Base-by-base conservation (phyloP, 768 basidiomycete genomes). In the Leccinum barrowsii region DNA sequence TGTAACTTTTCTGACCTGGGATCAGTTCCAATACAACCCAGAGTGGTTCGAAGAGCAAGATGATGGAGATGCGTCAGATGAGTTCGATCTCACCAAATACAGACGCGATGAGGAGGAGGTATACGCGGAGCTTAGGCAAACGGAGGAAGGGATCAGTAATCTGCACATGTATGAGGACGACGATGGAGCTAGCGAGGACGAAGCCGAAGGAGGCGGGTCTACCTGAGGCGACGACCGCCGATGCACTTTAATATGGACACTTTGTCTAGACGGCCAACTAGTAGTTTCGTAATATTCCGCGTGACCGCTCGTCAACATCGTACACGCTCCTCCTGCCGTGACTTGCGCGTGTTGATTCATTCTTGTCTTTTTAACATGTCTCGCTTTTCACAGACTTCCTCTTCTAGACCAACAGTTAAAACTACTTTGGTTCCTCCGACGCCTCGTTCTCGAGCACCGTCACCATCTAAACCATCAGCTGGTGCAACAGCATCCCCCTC, bases 11-110 rank as follows among this genome's bases (percentile, higher is more conserved):
- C 51, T 58, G 50, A 59, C 52, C 51, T 34, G 55, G 60, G 19
- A 62, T 6, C 66, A 93, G 89, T 96, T 97, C 83, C 88, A 92
- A 76, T 96, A 92, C 84, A 94, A 95, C 74, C 90, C 93, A 17
- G 91, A 94, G 66, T 93, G 92, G 90, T 94, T 94, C 77, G 84
- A 87, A 63, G 93, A 93, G 66, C 82, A 87, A 52, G 84, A 82
- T 26, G 84, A 77, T 3, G 78, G 62, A 21, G 71, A 70, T 15
- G 72, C 26, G 21, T 73, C 74, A 21, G 85, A 85, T 50, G 73
- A 74, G 35, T 86, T 84, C 75, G 85, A 87, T 73, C 73, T 87
- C 46, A 65, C 73, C 26, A 78, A 81, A 63, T 90, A 88, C 73
- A 80, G 87, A 63, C 78, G 69, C 42, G 65, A 71, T 37, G 69